Evolutionary conservation across 2,329 filamentous ascomycete genomes (phyloP), one percentile per base, ranked within the genome.

Genomic region (Shiraia bambusicola): DNA sequence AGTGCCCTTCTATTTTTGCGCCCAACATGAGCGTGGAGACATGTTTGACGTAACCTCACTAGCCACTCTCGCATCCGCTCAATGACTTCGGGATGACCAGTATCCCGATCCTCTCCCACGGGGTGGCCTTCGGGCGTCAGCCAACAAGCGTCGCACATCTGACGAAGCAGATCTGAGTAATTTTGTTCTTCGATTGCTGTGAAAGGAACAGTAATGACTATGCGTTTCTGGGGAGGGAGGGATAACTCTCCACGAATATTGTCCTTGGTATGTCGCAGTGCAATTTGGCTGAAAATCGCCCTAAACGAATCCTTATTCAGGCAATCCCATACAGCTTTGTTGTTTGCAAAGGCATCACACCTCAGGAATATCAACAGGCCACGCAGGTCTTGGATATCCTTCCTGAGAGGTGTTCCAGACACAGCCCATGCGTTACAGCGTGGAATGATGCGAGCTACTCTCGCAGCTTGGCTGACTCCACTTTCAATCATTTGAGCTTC

Each of bases 401-500:
- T 88, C 52, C 87, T 86, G 27, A 97, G 78, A 0, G 93, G 93
- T 1, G 93, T 98, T 29, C 89, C 93, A 0, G 89, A 92, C 28
- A 98, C 83, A 11, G 86, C 90, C 93, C 93, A 97, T 2, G 89
- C 85, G 69, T 95, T 91, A 50, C 87, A 71, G 19, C 93, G 80
- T 31, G 92, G 90, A 47, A 98, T 85, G 17, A 86, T 73, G 28
- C 83, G 81, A 26, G 90, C 90, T 11, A 96, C 83, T 33, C 78
- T 81, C 1, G 93, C 91, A 19, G 92, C 88, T 54, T 88, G 84
- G 56, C 83, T 91, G 3, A 94, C 83, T 25, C 90, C 89, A 52
- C 82, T 92, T 63, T 97, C 92, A 29, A 97, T 83, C 86, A 95
- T 95, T 61, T 98, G 93, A 0, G 92, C 72, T 84, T 90, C 81